Evolutionary conservation across 2,329 filamentous ascomycete genomes (phyloP).

Genomic region (Tolypocladium sp.): DNA sequence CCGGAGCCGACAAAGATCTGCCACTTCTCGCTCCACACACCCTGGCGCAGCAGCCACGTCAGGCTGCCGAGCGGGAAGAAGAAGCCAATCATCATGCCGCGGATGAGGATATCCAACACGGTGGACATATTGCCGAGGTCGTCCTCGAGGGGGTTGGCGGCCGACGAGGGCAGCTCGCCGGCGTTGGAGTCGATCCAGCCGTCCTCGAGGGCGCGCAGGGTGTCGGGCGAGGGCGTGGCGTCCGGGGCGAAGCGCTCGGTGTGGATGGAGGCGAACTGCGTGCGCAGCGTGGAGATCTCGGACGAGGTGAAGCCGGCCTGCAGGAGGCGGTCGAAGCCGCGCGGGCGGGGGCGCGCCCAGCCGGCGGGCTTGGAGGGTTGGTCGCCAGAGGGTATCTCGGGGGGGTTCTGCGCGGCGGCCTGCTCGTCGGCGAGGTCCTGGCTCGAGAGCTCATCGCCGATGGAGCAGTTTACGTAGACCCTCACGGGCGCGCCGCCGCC

Average conservation of each 20-base stretch:
- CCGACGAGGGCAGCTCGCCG: conserved; percentile 27
- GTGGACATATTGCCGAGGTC: conserved; percentile 40
- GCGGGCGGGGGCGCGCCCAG: conserved; percentile 27
- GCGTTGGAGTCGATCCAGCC: conserved; percentile 74
- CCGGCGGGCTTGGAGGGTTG: conserved; percentile 33
- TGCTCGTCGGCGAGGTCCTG: conserved; percentile 64
- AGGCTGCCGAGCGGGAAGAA: conserved; percentile 87
- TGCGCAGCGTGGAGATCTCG: conserved; percentile 75
- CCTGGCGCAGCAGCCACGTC: conserved; percentile 76
- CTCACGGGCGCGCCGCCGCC: conserved; percentile 27
- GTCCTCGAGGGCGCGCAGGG: conserved; percentile 74
- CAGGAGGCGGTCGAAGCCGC: conserved; percentile 83
- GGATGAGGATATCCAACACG: conserved; percentile 74
- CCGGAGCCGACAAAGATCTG: conserved; percentile 82
- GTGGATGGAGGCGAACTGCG: conserved; percentile 84
- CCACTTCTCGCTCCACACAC: conserved; percentile 76
- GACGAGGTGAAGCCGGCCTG: conserved; percentile 70
- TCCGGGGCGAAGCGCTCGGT: conserved; percentile 77
- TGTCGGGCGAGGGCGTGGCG: conserved; percentile 72
- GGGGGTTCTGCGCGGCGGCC: conserved; percentile 27
- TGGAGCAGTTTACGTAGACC: conserved; percentile 89
- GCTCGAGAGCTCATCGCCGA: conserved; percentile 64
- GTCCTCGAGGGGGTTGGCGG: conserved; percentile 29
- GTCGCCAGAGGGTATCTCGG: conserved; percentile 40
- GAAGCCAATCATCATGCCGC: conserved; percentile 85